A percentile compares a stretch with the other conserved stretches of the same genome.
These are phyloP conservation scores for Nicotiana attenuata DNA, from an alignment of 257 asterid species.

Conservation along the genomic window DNA sequence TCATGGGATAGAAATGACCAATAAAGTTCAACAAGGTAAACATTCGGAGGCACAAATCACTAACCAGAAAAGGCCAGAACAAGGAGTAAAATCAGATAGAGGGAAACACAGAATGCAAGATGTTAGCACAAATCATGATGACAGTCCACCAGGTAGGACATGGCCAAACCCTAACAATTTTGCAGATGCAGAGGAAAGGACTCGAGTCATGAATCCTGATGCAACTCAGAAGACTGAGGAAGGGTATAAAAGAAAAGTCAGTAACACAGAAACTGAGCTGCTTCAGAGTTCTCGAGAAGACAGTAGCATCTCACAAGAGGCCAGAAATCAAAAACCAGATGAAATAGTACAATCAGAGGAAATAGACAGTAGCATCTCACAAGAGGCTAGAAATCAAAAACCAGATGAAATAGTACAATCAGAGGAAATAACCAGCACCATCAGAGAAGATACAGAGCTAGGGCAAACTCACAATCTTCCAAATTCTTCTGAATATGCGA, in stretches of 20 bases:
- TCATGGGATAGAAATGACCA: not conserved
- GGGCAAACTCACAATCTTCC: not conserved
- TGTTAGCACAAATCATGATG: slow-evolving; percentile 1
- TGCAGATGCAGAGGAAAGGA: slow-evolving; percentile 8
- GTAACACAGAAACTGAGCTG: not conserved
- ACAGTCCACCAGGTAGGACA: slow-evolving; percentile 5
- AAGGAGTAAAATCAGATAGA: slow-evolving; percentile 5
- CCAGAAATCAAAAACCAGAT: not conserved
- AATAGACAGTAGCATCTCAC: slow-evolving; percentile 1
- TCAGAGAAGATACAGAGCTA: not conserved
- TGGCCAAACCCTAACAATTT: not conserved
- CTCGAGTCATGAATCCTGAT: slow-evolving; percentile 7
- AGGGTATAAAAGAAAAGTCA: not conserved
- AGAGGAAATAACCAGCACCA: slow-evolving; percentile 6
- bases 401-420: slow-evolving; percentile 13
- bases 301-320: slow-evolving; percentile 6
- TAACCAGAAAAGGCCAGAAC: not conserved
- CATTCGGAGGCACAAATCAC: slow-evolving; percentile 1
- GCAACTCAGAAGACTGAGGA: slow-evolving; percentile 1
- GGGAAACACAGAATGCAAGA: not conserved
- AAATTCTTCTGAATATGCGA: slow-evolving; percentile 14
- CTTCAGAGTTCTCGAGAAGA: slow-evolving; percentile 5
- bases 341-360: slow-evolving; percentile 11
- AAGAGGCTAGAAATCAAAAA: not conserved
- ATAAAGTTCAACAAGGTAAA: slow-evolving; percentile 4